Percentiles rank a stretch among this genome's conserved stretches.
Evolutionary conservation across 768 basidiomycete genomes (phyloP).

Genomic region (Russula virescens): DNA sequence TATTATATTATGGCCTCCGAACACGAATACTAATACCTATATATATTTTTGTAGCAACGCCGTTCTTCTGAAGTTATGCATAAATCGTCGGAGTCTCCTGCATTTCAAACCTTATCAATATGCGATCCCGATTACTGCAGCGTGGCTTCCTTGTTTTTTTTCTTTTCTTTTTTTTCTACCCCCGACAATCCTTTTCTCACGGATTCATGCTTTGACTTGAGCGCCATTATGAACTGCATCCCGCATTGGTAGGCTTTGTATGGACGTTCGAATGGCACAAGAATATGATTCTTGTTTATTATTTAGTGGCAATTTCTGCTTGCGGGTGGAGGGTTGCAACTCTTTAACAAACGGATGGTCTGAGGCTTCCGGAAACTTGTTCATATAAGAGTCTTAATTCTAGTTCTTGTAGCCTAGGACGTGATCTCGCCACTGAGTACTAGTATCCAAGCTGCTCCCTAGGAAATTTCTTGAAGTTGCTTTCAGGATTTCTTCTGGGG

Average conservation of each 20-base stretch:
- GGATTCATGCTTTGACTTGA: background rate
- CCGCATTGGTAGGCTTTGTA: background rate
- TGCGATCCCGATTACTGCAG: background rate
- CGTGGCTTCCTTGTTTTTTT: background rate
- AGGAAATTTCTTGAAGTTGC: background rate
- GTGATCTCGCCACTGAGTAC: background rate
- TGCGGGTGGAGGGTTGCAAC: background rate
- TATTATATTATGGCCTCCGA: too few species aligned
- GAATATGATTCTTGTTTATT: background rate
- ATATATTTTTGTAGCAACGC: background rate
- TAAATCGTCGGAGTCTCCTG: conserved; percentile 12
- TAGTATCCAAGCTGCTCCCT: background rate
- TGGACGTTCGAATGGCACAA: background rate
- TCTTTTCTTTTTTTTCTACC: background rate
- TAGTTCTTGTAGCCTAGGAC: background rate
- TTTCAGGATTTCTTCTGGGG: background rate
- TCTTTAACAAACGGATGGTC: background rate
- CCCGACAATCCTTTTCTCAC: background rate
- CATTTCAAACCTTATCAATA: conserved; percentile 6
- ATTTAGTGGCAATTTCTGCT: background rate
- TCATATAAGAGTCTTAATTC: background rate
- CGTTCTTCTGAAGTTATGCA: background rate
- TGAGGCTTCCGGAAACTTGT: background rate
- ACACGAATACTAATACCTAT: background rate
- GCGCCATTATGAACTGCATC: background rate